Base-by-base conservation (phyloP, 2,329 filamentous ascomycete species). In the Rhynchosporium agropyri region DNA sequence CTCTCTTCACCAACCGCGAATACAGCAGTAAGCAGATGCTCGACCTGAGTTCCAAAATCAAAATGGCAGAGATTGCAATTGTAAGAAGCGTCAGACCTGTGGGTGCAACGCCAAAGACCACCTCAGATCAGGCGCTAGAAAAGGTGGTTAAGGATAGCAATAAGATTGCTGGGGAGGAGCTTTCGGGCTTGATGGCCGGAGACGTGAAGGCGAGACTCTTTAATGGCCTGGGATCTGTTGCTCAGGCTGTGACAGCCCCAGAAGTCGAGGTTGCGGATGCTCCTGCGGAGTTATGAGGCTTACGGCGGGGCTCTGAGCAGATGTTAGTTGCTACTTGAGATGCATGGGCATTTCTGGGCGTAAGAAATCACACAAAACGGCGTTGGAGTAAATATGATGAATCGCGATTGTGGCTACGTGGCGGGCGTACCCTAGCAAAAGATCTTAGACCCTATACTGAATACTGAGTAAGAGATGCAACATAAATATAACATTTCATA, bases 21-120 rank as follows among this genome's bases (percentile, higher is more conserved):
- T 99, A 93, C 74, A 89, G 89, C 58, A 96, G 89, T 72, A 95
- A 93, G 76, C 93, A 97, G 77, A 95, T 99, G 78, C 81, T 88
- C 55, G 95, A 99, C 76, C 81, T 98, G 49, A 89, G 89, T 46
- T 85, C 87, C 68, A 97, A 97, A 79, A 89, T 96, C 69, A 82
- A 83, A 69, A 87, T 92, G 68, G 85, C 87, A 2, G 85, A 80
- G 7, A 63, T 65, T 20, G 67, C 71, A 29, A 71, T 81, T 49
- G 67, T 77, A 64, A 74, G 77, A 33, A 63, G 75, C n/a, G 69
- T 70, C 4, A 75, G 73, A 58, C 71, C 65, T 9, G 56, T 61
- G 9, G 61, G 62, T 13, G 54, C 65, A 9, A 43, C 46, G 29
- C 62, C 60, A 55, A 68, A 60, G 9, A 71, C 67, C 53, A 59